These are phyloP conservation scores for Nakaseomyces glabratus DNA, from an alignment of 1,139 yeast genomes.

Conservation along the genomic window DNA sequence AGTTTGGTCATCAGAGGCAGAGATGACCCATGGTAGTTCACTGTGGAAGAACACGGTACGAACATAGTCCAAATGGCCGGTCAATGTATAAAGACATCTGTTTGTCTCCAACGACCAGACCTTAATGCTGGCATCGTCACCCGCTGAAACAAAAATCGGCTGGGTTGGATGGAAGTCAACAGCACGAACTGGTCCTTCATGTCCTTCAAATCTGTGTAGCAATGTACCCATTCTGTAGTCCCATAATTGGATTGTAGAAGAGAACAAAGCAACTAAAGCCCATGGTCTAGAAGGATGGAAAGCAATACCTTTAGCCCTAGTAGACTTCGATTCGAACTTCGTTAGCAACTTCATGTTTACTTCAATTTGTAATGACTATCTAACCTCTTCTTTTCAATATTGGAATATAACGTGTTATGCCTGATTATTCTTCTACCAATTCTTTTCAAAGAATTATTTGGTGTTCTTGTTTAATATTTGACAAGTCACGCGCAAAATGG, in stretches of 20 bases:
- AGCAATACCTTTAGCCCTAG: constrained; percentile 97
- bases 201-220: constrained; percentile 94
- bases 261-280: constrained; percentile 89
- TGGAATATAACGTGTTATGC: too few relatives aligned
- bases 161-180: constrained; percentile 97
- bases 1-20: constrained; percentile 97
- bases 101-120: constrained; percentile 94
- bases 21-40: constrained; percentile 94
- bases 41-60: constrained; percentile 92
- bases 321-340: constrained; percentile 95
- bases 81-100: constrained; percentile 82
- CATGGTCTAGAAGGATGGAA: constrained; percentile 93
- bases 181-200: constrained; percentile 95
- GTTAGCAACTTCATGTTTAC: constrained; percentile 87
- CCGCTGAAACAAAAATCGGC: constrained; percentile 93
- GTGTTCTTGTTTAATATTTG: too few relatives aligned
- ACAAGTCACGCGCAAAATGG: too few relatives aligned
- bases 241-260: constrained; percentile 96
- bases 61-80: constrained; percentile 91
- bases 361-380: too few relatives aligned
- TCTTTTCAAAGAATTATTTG: too few relatives aligned
- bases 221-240: constrained; percentile 99
- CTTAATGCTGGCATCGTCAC: constrained; percentile 90
- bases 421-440: too few relatives aligned
- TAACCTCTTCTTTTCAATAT: too few relatives aligned